Evolutionary conservation across 257 asterid species (phyloP), one percentile per base, ranked within the genome.

Genomic region (Henckelia pumila): DNA sequence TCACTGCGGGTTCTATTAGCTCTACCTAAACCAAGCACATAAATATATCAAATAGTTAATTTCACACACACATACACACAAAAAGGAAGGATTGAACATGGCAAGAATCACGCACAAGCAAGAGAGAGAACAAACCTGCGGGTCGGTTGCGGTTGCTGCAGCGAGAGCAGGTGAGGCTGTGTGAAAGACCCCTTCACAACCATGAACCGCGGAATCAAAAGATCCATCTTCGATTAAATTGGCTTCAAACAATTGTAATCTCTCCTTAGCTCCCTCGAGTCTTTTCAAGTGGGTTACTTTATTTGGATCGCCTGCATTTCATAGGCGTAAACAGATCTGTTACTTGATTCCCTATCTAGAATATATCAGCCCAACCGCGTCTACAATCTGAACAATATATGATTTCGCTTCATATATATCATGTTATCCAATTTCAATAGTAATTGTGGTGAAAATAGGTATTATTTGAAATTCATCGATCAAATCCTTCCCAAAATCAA

Each of bases 121-220:
- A 40, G 50, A 11, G 13, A 11, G 50, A 40, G 6, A 40, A 40
- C 24, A 14, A 17, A 70, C 83, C 82, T 84, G 71, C 19, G 84
- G 92, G 19, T 81, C n/a, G n/a, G n/a, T n/a, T n/a, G n/a, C 67
- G 13, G 40, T 52, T 1, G 14, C 57, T 22, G 57, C 8, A 25
- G 32, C 24, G 8, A 33, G 37, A 74, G 76, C 80, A 1, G 89
- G 92, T 1, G 89, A 83, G 9, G 89, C 89, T 1, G 84, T 76
- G 47, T 85, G 92, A 32, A 85, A 85, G 59, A 83, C 87, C 6
- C 80, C 78, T 19, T 77, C 77, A 66, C 89, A 86, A 14, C 87
- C 92, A 50, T 81, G 77, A 33, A 86, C 28, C 1, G 74, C 60
- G 5, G 77, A 56, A 73, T 85, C 86, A 66, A 85, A 85, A 13